Evolutionary conservation across 495 filamentous ascomycete genomes (phyloP), one percentile per base, ranked within the genome.

Genomic region (Monascus purpureus): DNA sequence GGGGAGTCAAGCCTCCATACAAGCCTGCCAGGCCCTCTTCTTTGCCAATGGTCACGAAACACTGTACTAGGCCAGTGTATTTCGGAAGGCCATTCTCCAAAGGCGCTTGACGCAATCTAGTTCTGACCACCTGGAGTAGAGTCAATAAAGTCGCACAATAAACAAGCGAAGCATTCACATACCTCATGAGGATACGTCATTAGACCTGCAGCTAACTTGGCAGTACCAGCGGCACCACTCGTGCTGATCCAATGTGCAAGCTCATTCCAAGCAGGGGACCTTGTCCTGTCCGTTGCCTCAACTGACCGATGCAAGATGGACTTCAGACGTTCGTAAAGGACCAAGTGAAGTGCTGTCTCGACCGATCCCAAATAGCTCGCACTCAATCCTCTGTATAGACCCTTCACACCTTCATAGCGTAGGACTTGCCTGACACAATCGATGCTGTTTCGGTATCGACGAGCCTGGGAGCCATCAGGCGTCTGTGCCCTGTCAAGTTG

Each of bases 171-270:
- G n/a, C n/a, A n/a, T n/a, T n/a, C n/a, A n/a, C n/a, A n/a, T 41
- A 68, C 65, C 48, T 74, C 70, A 42, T 74, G 71, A 3, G 70
- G 71, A 47, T 75, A 75, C 1, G 70, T 73, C 29, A 68, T 38
- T 17, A 71, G 44, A 9, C 67, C 67, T 9, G 71, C 71, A 28
- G 68, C 39, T 33, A 75, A 57, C 46, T 75, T 75, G 1, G 70
- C 67, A 16, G 42, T 35, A 4, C 69, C 70, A 13, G 70, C 70
- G 22, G 68, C 64, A 1, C 44, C 41, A 28, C 69, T 39, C 17
- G 66, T 63, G 11, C 67, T 64, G 23, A 53, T 57, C 61, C 59
- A 68, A 19, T 52, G 36, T 15, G 69, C 59, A 11, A 57, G 57
- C 2, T 55, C 46, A 36, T 72, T 67, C 60, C 62, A 65, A 17